Percentiles rank a stretch among this genome's conserved stretches.
These are phyloP conservation scores for Gynochthodes officinalis DNA, from an alignment of 257 asterid genomes.

Conservation along the genomic window DNA sequence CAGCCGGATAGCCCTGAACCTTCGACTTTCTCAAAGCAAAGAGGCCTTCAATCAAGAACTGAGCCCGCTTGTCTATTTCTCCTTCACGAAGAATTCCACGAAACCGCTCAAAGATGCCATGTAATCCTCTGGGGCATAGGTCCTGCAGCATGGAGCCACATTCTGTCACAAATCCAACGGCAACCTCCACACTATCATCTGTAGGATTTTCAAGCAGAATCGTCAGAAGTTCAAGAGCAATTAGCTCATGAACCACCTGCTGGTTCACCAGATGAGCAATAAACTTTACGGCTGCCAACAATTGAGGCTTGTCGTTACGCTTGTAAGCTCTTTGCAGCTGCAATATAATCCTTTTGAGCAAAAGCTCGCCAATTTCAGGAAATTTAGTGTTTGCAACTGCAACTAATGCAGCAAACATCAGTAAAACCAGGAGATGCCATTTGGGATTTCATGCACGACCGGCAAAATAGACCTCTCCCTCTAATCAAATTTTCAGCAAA, in stretches of 20 bases:
- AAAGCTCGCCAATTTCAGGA: conserved; percentile 84
- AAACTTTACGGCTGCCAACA: conserved; percentile 87
- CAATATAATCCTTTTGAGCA: conserved; percentile 65
- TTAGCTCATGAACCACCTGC: conserved; percentile 85
- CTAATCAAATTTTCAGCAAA: conserved; percentile 86
- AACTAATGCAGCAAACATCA: conserved; percentile 78
- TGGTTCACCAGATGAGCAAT: conserved; percentile 95
- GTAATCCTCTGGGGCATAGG: conserved; percentile 79
- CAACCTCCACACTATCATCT: conserved; percentile 95
- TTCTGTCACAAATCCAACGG: conserved; percentile 84
- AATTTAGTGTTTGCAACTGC: conserved; percentile 89
- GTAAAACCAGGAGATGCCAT: conserved; percentile 96
- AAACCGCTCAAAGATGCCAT: conserved; percentile 86
- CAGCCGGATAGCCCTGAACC: conserved; percentile 88
- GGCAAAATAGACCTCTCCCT: conserved; percentile 85
- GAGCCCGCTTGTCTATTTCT: conserved; percentile 88
- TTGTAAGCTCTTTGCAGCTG: conserved; percentile 77
- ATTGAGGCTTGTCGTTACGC: conserved; percentile 89
- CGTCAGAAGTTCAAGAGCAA: conserved; percentile 87
- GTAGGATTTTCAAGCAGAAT: conserved; percentile 76
- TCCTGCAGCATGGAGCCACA: conserved; percentile 91
- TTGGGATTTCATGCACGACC: conserved; percentile 96
- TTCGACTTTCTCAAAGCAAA: conserved; percentile 93
- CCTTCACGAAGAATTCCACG: conserved; percentile 99
- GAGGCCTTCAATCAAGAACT: conserved; percentile 82